These are phyloP conservation scores for Nicotiana noctiflora DNA, from an alignment of 257 asterid species.

Conservation along the genomic window DNA sequence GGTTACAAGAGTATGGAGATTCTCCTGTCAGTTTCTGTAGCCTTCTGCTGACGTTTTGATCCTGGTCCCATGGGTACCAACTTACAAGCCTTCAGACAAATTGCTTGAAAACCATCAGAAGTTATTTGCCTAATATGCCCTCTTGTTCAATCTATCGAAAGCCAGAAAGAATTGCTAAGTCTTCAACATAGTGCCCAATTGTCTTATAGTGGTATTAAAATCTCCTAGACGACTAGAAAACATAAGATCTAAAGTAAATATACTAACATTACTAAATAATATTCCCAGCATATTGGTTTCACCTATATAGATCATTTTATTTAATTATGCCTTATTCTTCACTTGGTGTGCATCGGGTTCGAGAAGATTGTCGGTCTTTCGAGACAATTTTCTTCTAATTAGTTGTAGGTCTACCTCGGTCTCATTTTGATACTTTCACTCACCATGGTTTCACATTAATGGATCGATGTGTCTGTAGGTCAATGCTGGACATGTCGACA, in stretches of 20 bases:
- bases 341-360: too few relatives aligned
- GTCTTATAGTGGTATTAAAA: neutral
- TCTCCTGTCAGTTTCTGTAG: slow-evolving; percentile 30
- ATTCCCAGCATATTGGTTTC: neutral
- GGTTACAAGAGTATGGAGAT: slow-evolving; percentile 25
- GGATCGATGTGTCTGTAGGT: neutral
- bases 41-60: slow-evolving; percentile 21
- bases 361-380: neutral
- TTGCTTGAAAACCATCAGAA: slow-evolving; percentile 4
- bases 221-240: neutral
- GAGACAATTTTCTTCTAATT: neutral
- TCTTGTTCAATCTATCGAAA: slow-evolving; percentile 8
- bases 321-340: too few relatives aligned
- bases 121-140: slow-evolving; percentile 1
- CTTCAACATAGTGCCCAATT: neutral
- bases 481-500: neutral
- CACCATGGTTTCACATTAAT: neutral
- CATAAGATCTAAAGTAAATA: neutral
- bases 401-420: neutral
- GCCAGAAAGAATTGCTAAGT: neutral
- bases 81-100: slow-evolving; percentile 11
- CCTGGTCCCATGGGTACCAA: slow-evolving; percentile 20
- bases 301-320: too few relatives aligned
- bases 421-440: neutral
- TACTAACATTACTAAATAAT: neutral